phyloP scores from a whole-genome alignment of 148 eudicot genomes.

The Dianthus caryophyllus region DNA sequence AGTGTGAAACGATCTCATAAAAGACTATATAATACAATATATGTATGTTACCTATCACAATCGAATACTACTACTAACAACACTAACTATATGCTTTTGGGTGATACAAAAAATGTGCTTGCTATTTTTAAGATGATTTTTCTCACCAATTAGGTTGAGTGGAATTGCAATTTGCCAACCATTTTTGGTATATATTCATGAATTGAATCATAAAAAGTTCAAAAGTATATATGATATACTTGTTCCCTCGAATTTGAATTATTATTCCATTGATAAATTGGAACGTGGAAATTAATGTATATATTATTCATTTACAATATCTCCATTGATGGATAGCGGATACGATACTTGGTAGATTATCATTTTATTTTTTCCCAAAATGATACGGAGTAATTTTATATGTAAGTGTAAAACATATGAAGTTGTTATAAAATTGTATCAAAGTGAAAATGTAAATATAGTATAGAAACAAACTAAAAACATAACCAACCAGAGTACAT shows the following conservation, averaged over 20 bases:
- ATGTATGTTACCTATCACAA: background rate
- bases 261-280: background rate
- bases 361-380: no score
- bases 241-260: background rate
- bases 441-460: no score
- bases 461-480: no score
- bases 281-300: background rate
- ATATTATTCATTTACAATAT: no score
- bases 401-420: no score
- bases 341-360: no score
- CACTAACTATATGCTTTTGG: background rate
- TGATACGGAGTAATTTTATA: no score
- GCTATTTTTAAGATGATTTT: conserved; percentile 7
- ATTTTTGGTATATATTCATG: background rate
- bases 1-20: no score
- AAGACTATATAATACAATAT: no score
- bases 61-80: background rate
- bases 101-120: background rate
- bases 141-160: background rate
- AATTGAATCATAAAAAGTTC: background rate
- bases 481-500: no score
- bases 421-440: no score
- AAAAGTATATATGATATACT: background rate
- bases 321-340: no score
- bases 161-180: background rate